Conservation (phyloP, 2,329 filamentous ascomycete species). For the Myriosclerotinia scirpicola region DNA sequence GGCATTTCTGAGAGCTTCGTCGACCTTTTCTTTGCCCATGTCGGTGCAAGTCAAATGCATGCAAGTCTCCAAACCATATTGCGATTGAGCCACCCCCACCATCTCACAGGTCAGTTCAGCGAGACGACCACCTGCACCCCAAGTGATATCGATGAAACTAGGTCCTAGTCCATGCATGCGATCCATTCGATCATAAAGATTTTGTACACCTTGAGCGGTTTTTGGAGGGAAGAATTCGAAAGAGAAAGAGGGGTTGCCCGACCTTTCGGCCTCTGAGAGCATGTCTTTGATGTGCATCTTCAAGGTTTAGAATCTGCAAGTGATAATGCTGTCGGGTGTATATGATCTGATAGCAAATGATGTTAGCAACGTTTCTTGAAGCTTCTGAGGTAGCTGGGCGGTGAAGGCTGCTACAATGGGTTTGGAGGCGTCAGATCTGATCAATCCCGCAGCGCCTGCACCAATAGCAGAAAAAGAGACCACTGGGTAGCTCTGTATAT, state of each 20-base stretch:
- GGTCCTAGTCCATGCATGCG: conserved; percentile 95
- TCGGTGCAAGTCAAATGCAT: conserved; percentile 99
- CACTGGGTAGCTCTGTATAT: background rate
- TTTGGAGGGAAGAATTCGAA: conserved; percentile 99
- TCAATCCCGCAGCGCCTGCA: conserved; percentile 9
- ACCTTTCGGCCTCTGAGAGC: conserved; percentile 76
- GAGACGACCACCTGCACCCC: conserved; percentile 90
- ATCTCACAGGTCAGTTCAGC: conserved; percentile 95
- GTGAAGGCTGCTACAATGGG: background rate
- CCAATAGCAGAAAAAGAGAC: background rate
- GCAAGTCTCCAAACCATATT: conserved; percentile 94
- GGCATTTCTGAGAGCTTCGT: conserved; percentile 80
- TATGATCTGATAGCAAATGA: conserved; percentile 22
- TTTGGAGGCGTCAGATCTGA: background rate
- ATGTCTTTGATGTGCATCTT: conserved; percentile 96
- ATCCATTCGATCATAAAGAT: conserved; percentile 99
- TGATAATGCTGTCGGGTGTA: background rate
- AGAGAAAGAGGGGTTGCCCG: conserved; percentile 85
- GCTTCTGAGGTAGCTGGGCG: background rate
- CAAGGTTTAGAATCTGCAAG: conserved; percentile 33
- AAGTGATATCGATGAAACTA: conserved; percentile 97
- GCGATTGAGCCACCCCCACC: conserved; percentile 92
- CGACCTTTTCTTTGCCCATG: conserved; percentile 91
- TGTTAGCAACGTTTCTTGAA: conserved; percentile 20
- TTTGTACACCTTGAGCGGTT: conserved; percentile 95